These are phyloP conservation scores for Pachyrhizus erosus DNA, from an alignment of 306 rosid genomes.

Conservation along the genomic window DNA sequence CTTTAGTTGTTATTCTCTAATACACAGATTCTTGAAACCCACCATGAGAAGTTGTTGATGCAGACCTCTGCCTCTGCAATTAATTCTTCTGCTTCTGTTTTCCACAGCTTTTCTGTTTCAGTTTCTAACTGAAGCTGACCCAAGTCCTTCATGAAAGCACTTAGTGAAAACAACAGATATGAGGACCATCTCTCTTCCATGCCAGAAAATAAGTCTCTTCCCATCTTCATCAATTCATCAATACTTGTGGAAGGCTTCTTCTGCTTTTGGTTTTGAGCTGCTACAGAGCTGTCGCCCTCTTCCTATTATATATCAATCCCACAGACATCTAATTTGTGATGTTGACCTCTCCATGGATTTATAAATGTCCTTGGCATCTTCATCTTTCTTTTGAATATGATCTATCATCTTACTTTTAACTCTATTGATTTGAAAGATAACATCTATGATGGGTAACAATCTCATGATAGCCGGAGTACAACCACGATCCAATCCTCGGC, in stretches of 20 bases:
- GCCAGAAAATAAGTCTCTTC: background rate
- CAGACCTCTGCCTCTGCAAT: background rate
- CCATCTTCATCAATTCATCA: background rate
- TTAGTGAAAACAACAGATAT: constrained; percentile 34
- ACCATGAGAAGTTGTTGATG: background rate
- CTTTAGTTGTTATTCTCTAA: background rate
- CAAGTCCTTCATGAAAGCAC: constrained; percentile 42
- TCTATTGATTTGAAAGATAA: background rate
- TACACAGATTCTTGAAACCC: background rate
- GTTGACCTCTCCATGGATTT: constrained; percentile 39
- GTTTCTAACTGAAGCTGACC: constrained; percentile 31
- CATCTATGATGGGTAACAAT: background rate
- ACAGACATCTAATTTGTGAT: constrained; percentile 21
- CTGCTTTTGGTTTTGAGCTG: background rate
- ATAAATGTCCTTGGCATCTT: constrained; percentile 19
- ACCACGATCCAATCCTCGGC: background rate
- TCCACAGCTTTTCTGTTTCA: constrained; percentile 46
- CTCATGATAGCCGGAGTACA: background rate
- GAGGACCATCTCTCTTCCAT: constrained; percentile 39
- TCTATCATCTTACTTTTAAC: background rate
- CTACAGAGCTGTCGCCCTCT: background rate
- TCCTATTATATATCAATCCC: constrained; percentile 24
- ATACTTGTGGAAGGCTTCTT: constrained; percentile 16
- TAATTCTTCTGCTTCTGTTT: constrained; percentile 24
- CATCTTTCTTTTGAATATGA: background rate